A percentile compares a stretch with the other conserved stretches of the same genome.
phyloP scores from a whole-genome alignment of 371 early-diverging fungal species.

The Dichotomocladium elegans region DNA sequence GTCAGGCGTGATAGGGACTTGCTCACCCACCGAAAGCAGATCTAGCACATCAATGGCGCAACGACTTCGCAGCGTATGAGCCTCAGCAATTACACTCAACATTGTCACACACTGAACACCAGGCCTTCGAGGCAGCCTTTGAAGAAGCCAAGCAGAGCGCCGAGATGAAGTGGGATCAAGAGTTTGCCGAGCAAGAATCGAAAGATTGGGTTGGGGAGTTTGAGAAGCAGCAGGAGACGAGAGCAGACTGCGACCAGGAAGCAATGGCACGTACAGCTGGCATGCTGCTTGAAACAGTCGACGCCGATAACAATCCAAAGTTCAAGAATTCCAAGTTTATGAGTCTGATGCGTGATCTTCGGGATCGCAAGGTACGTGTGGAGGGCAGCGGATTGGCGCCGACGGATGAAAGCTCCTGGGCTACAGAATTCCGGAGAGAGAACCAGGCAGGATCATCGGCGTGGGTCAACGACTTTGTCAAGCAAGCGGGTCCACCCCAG shows the following conservation, averaged over 20 bases:
- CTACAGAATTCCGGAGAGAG: conserved; percentile 40
- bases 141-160: conserved; percentile 58
- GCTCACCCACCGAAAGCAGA: not conserved
- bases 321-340: conserved; percentile 89
- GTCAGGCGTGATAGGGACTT: not conserved
- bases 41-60: conserved; percentile 30
- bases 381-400: conserved; percentile 79
- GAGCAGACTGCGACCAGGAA: conserved; percentile 30
- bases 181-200: conserved; percentile 44
- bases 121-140: conserved; percentile 75
- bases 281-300: conserved; percentile 74
- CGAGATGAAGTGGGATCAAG: conserved; percentile 47
- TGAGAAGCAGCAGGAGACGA: conserved; percentile 13
- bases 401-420: conserved; percentile 24
- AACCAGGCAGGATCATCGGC: conserved; percentile 21
- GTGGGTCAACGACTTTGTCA: conserved; percentile 50
- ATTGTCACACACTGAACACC: conserved; percentile 43
- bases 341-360: conserved; percentile 83
- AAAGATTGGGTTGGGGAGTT: conserved; percentile 52
- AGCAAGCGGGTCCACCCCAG: conserved; percentile 32
- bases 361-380: conserved; percentile 81
- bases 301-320: conserved; percentile 77
- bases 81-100: conserved; percentile 15
- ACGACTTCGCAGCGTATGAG: conserved; percentile 39
- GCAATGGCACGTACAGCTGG: conserved; percentile 85